Evolutionary conservation across 495 filamentous ascomycete species (phyloP).

Genomic region (Neurospora sp.): DNA sequence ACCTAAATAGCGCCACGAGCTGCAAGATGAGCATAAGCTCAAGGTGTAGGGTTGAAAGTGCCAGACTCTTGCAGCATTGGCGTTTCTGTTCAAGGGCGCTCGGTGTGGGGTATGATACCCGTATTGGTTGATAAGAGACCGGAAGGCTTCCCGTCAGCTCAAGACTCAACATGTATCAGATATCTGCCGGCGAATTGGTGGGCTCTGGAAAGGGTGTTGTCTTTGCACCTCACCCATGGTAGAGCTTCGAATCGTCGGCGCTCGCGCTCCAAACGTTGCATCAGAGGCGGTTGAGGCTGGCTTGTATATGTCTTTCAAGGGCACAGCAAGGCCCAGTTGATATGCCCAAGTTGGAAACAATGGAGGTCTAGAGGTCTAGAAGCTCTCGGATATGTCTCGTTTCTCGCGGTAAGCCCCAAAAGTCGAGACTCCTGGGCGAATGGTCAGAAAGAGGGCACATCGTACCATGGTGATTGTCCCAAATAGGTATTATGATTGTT

Average conservation of each 20-base stretch:
- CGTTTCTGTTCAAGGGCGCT: background rate
- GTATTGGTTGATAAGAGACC: constrained; percentile 3
- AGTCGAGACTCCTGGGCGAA: background rate
- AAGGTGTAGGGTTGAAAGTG: background rate
- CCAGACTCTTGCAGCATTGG: background rate
- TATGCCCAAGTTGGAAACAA: background rate
- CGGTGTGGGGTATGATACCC: constrained; percentile 1
- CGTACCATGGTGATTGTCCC: background rate
- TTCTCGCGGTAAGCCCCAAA: background rate
- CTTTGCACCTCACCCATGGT: background rate
- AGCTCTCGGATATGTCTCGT: background rate
- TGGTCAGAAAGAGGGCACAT: background rate
- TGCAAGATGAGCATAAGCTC: background rate
- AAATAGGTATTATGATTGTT: background rate
- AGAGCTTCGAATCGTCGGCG: background rate
- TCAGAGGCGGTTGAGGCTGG: background rate
- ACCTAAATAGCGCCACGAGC: background rate
- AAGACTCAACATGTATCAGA: background rate
- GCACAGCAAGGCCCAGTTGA: background rate
- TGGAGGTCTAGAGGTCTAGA: background rate
- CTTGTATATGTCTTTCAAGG: background rate
- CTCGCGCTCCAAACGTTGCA: background rate
- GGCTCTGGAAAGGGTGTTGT: background rate
- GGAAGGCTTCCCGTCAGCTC: background rate
- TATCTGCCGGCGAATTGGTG: background rate